Evolutionary conservation across 257 asterid species (phyloP).

Genomic region (Plantago elongata): DNA sequence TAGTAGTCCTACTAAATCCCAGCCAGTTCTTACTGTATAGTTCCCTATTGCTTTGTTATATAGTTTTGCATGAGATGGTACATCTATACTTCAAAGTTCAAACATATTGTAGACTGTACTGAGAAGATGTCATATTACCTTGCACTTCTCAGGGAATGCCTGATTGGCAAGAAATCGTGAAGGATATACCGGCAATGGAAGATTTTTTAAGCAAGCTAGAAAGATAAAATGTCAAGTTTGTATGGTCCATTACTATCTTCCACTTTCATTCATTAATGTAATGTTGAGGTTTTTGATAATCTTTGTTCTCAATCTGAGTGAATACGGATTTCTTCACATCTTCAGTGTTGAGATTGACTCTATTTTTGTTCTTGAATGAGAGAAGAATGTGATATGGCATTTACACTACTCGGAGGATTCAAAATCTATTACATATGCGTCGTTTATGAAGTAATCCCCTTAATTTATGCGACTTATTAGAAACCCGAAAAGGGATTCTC

Average conservation of each 20-base stretch:
- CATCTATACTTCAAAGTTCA: too few relatives aligned
- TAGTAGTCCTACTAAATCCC: slow-evolving; percentile 22
- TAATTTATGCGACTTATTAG: too few relatives aligned
- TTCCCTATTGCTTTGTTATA: background rate
- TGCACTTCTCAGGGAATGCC: slow-evolving; percentile 79
- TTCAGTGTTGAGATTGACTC: background rate
- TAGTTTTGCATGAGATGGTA: background rate
- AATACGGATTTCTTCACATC: background rate
- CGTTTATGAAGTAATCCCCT: too few relatives aligned
- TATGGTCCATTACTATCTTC: background rate
- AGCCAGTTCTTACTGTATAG: background rate
- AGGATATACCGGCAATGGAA: slow-evolving; percentile 88
- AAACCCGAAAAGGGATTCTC: too few relatives aligned
- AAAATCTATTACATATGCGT: too few relatives aligned
- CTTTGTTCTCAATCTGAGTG: background rate
- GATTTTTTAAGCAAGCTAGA: slow-evolving; percentile 89
- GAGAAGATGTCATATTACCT: background rate
- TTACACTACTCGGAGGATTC: too few relatives aligned
- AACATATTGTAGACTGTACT: background rate
- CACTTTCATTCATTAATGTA: background rate
- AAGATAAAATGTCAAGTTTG: slow-evolving; percentile 37
- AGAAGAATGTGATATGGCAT: background rate
- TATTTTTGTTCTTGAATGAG: background rate
- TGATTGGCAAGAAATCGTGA: slow-evolving; percentile 79
- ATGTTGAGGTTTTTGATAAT: background rate